Conservation (phyloP, 805 yeast species). For the Blastobotrys robertii region DNA sequence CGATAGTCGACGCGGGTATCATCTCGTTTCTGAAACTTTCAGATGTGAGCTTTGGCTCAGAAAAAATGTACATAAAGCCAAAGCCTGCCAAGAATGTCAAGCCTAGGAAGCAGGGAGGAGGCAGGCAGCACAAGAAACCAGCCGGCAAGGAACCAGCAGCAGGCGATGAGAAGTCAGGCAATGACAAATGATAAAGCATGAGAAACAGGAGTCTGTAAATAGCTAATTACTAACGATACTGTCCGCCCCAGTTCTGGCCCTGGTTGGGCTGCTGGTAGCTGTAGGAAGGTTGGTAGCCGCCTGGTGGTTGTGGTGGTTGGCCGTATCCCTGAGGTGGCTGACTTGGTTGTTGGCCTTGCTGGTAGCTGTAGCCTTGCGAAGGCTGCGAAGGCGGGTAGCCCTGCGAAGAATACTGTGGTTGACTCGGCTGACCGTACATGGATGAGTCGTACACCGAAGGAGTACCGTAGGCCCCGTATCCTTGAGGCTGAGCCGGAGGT, state of each 20-base stretch:
- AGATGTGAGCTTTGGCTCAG: slow-evolving; percentile 14
- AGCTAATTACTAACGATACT: neutral
- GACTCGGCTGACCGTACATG: slow-evolving; percentile 28
- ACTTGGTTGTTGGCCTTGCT: slow-evolving; percentile 4
- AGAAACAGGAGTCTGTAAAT: neutral
- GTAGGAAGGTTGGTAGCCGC: slow-evolving; percentile 6
- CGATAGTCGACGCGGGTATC: slow-evolving; percentile 66
- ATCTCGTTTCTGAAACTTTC: slow-evolving; percentile 11
- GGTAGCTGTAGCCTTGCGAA: slow-evolving; percentile 7
- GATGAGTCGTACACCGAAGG: slow-evolving; percentile 41
- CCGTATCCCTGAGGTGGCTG: slow-evolving; percentile 5
- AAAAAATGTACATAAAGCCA: slow-evolving; percentile 9
- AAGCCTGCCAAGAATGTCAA: neutral
- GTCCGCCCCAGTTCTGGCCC: neutral
- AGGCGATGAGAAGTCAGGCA: neutral
- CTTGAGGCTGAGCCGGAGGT: slow-evolving; percentile 5
- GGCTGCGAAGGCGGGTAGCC: no score
- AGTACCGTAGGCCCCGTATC: slow-evolving; percentile 8
- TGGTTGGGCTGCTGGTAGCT: slow-evolving; percentile 7
- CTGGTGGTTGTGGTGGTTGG: slow-evolving; percentile 4
- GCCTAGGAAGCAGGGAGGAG: slow-evolving; percentile 1
- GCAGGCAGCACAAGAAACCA: neutral
- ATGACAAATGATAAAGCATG: neutral
- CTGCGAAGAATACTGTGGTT: neutral
- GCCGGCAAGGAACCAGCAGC: neutral